Percentiles rank a stretch among this genome's conserved stretches.
These are phyloP conservation scores for Glycine latifolia DNA, from an alignment of 306 rosid genomes.

Conservation along the genomic window DNA sequence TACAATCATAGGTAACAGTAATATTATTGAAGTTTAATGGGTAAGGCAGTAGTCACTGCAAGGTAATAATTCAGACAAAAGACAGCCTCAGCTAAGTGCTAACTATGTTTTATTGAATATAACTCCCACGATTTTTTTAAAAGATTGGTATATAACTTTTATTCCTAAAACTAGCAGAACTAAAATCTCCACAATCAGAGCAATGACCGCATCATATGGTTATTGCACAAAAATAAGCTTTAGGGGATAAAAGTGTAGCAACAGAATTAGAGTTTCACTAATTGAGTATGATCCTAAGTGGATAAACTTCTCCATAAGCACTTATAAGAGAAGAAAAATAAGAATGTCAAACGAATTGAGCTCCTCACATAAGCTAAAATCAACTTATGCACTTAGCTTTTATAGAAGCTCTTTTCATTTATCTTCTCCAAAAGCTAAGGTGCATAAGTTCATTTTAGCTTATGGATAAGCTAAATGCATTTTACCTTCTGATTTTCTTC, in stretches of 20 bases:
- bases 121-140: not conserved
- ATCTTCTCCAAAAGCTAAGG: no score
- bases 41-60: constrained; percentile 6
- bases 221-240: constrained; percentile 34
- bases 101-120: constrained; percentile 22
- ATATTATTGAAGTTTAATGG: constrained; percentile 25
- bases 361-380: no score
- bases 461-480: not conserved
- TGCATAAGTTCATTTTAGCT: no score
- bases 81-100: not conserved
- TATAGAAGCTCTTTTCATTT: no score
- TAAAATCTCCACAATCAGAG: constrained; percentile 4
- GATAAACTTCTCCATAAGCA: no score
- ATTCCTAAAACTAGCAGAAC: constrained; percentile 31
- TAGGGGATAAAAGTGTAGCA: constrained; percentile 8
- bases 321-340: no score
- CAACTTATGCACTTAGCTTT: no score
- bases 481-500: no score
- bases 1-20: constrained; percentile 52
- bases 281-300: no score
- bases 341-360: no score
- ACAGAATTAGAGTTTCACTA: not conserved
- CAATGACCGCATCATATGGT: constrained; percentile 13
- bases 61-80: constrained; percentile 20
- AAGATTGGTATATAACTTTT: constrained; percentile 12